Evolutionary conservation across 176 grass and related monocot species (phyloP).

Genomic region (Thinopyrum elongatum): DNA sequence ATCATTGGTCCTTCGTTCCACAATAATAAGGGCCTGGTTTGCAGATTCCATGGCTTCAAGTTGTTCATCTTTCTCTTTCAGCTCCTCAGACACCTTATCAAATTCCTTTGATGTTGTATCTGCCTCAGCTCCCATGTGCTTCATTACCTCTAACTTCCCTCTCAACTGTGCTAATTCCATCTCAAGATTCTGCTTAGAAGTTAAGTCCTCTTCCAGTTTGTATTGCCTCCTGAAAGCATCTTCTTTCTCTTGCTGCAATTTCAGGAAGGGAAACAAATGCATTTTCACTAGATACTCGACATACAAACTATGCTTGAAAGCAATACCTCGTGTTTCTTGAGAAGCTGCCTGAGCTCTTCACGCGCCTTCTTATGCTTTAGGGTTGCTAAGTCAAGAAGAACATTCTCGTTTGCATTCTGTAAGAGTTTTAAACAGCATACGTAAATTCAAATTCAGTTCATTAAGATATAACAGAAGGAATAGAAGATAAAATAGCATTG

Average conservation of each 20-base stretch:
- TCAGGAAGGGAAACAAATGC: conserved; percentile 6
- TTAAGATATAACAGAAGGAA: not conserved
- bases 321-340: conserved; percentile 53
- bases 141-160: conserved; percentile 55
- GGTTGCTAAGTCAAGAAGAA: conserved; percentile 47
- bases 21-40: conserved; percentile 49
- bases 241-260: conserved; percentile 55
- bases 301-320: not conserved
- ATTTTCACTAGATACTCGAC: conserved; percentile 9
- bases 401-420: conserved; percentile 56
- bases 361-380: conserved; percentile 45
- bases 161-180: conserved; percentile 60
- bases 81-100: conserved; percentile 17
- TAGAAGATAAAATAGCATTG: conserved; percentile 6
- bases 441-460: conserved; percentile 18
- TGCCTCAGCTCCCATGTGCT: conserved; percentile 45
- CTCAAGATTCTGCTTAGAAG: conserved; percentile 62
- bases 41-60: conserved; percentile 35
- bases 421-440: not conserved
- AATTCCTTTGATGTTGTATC: conserved; percentile 30
- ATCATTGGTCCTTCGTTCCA: conserved; percentile 49
- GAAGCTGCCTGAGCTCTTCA: conserved; percentile 44
- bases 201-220: conserved; percentile 42
- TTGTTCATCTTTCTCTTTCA: conserved; percentile 51
- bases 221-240: conserved; percentile 30